Percentiles rank a stretch among this genome's conserved stretches.
Conservation (phyloP, 148 eudicot species). For the Gaultheria prostrata region DNA sequence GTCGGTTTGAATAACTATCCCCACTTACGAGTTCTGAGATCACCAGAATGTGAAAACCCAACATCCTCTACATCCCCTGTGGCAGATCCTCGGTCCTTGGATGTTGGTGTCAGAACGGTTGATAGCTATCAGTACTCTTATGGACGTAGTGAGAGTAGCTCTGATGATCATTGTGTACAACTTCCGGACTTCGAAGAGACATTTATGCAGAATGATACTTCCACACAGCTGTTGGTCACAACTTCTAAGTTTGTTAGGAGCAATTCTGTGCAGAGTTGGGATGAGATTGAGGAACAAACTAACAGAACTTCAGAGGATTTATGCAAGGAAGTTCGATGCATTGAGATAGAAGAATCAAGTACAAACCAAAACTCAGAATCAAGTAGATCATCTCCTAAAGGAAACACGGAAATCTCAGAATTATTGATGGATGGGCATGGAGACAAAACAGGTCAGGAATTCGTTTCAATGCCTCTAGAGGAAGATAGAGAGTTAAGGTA, state of each 20-base stretch:
- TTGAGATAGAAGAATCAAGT: constrained; percentile 45
- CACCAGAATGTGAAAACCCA: constrained; percentile 41
- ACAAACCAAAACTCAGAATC: constrained; percentile 16
- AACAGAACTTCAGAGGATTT: constrained; percentile 44
- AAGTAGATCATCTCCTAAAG: constrained; percentile 24
- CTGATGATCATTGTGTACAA: constrained; percentile 51
- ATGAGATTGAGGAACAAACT: constrained; percentile 36
- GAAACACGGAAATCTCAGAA: constrained; percentile 19
- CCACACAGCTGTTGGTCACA: constrained; percentile 28
- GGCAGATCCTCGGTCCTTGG: constrained; percentile 40
- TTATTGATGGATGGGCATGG: constrained; percentile 10
- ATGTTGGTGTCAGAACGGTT: constrained; percentile 32
- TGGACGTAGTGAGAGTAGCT: constrained; percentile 55
- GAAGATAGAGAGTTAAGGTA: constrained; percentile 28
- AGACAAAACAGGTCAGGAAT: constrained; percentile 14
- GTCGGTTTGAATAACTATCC: constrained; percentile 52
- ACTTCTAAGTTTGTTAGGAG: constrained; percentile 26
- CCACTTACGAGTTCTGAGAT: constrained; percentile 46
- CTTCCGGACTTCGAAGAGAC: constrained; percentile 51
- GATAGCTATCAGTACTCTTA: constrained; percentile 43
- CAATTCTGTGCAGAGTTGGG: constrained; percentile 38
- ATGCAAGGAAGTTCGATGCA: constrained; percentile 83
- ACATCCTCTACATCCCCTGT: constrained; percentile 32
- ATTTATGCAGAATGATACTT: constrained; percentile 29
- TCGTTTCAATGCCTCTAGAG: constrained; percentile 6